A percentile compares a stretch with the other conserved stretches of the same genome.
phyloP scores from a whole-genome alignment of 768 basidiomycete species.

The Brasilioporus rufonigricans region DNA sequence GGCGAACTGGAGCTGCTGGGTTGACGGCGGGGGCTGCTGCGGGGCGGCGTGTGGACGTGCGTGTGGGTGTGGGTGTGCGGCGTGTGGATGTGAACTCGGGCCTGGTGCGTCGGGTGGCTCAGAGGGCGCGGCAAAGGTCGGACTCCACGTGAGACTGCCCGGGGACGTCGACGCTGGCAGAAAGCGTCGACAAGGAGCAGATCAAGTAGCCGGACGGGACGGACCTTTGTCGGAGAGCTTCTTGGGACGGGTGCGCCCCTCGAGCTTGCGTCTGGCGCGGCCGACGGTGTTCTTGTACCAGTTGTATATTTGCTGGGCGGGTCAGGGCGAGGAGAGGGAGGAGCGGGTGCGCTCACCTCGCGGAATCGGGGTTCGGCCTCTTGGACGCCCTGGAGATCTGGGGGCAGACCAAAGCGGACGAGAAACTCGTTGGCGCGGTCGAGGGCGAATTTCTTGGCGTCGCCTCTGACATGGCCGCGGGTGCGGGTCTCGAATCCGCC shows the following conservation, averaged over 20 bases:
- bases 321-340: background rate
- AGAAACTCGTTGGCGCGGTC: conserved; percentile 64
- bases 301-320: conserved; percentile 62
- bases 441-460: conserved; percentile 68
- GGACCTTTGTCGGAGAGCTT: conserved; percentile 52
- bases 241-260: conserved; percentile 51
- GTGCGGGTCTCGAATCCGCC: conserved; percentile 59
- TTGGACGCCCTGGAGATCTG: conserved; percentile 51
- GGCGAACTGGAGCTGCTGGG: conserved; percentile 42
- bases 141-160: conserved; percentile 37
- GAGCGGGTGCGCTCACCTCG: conserved; percentile 39
- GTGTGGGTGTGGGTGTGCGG: conserved; percentile 27
- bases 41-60: background rate
- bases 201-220: background rate
- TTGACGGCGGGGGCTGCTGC: conserved; percentile 6
- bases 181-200: background rate
- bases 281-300: conserved; percentile 75
- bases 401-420: conserved; percentile 53
- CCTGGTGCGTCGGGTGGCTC: conserved; percentile 24
- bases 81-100: conserved; percentile 35
- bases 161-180: conserved; percentile 14
- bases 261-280: conserved; percentile 54
- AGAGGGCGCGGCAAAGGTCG: conserved; percentile 34
- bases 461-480: conserved; percentile 58
- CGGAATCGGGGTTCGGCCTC: conserved; percentile 60